Base-by-base conservation (phyloP, 495 filamentous ascomycete species). In the Aspergillus saccharolyticus region DNA sequence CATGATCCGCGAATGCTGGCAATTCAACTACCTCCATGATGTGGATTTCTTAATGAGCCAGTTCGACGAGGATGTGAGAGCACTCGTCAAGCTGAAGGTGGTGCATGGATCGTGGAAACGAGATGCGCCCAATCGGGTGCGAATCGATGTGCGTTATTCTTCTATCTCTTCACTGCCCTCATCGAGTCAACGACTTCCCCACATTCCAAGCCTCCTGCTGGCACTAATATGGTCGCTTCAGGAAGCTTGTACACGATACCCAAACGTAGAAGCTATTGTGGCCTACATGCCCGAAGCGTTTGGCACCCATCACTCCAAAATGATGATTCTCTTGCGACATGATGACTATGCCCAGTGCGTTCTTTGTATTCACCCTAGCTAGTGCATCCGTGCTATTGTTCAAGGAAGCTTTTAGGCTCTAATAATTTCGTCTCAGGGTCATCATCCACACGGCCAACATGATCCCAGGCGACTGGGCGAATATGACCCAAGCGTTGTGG, bases 361-460 rank as follows among this genome's bases (percentile, higher is more conserved):
- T 42, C 28, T 52, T 21, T 21, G 5, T 8, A 16, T 14, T 12
- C 18, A 14, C 18, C 22, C 14, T 24, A 4, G 16, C 6, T n/a
- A n/a, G n/a, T n/a, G n/a, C n/a, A n/a, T n/a, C n/a, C n/a, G n/a
- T n/a, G n/a, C n/a, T n/a, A n/a, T n/a, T n/a, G n/a, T n/a, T n/a
- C n/a, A n/a, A n/a, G n/a, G n/a, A n/a, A n/a, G n/a, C n/a, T 6
- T 22, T 18, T n/a, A n/a, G 18, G 21, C 20, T 45, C 45, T 42
- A 18, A 51, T 57, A n/a, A 66, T 25, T 3, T 5, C 8, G 4
- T 24, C 0, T 1, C 24, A 82, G 79, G 49, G 72, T 96, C 16
- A 70, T 95, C 17, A 93, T 96, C 42, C 89, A 94, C 58, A 97
- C 92, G 0, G 90, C 90, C 12, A 96, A 97, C 61, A 89, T 96